These are phyloP conservation scores for Pichia cephalocereana DNA, from an alignment of 805 yeast genomes.

Conservation along the genomic window DNA sequence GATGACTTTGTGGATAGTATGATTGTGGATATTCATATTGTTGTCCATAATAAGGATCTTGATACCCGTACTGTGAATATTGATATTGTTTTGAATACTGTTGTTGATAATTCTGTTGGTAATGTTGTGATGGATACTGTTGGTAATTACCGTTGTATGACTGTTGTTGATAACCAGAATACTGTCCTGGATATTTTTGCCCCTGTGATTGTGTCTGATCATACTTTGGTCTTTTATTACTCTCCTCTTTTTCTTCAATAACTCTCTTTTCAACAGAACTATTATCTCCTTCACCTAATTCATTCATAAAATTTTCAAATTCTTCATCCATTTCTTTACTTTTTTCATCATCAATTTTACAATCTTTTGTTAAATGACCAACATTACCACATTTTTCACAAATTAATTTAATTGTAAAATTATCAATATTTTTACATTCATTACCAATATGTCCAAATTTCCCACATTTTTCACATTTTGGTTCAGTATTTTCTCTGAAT, in stretches of 20 bases:
- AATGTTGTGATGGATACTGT: not conserved
- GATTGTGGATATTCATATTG: no score
- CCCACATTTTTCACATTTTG: conserved; percentile 59
- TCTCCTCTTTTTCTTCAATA: not conserved
- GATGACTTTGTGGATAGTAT: no score
- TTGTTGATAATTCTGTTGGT: not conserved
- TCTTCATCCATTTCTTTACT: conserved; percentile 34
- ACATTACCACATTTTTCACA: conserved; percentile 73
- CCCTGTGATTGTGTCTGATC: not conserved
- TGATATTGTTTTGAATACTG: not conserved
- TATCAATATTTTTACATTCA: conserved; percentile 51
- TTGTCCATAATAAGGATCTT: no score
- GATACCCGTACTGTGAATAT: no score
- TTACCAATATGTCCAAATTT: conserved; percentile 53
- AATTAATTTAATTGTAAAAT: conserved; percentile 44
- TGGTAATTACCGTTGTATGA: not conserved
- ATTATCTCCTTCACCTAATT: conserved; percentile 28
- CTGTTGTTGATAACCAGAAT: not conserved
- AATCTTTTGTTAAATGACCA: conserved; percentile 88
- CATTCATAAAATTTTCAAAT: conserved; percentile 42
- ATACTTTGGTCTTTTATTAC: not conserved
- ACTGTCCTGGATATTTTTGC: not conserved
- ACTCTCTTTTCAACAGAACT: not conserved
- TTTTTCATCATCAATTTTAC: conserved; percentile 37
- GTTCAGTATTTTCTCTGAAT: conserved; percentile 56